Evolutionary conservation across 1,284 basidiomycete genomes (phyloP), one percentile per base, ranked within the genome.

Genomic region (Leccinum subrobustum): DNA sequence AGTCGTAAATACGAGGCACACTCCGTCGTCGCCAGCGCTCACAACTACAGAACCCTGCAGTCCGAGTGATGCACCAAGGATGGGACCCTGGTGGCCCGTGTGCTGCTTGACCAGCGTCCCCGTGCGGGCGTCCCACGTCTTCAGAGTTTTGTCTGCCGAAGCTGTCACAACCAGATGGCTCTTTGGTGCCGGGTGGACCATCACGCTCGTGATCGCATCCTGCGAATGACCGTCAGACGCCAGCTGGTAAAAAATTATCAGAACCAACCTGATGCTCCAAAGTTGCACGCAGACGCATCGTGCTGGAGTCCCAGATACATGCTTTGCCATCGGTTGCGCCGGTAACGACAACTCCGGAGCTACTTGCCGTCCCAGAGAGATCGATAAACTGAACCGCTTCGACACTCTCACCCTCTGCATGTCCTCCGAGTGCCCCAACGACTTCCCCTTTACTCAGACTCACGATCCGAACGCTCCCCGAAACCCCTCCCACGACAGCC

Each of bases 271-370:
- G 80, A 70, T 96, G 94, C 64, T 89, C 81, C 6, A 95, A 78
- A 31, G 92, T 93, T 23, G 88, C 83, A 60, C 95, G 84, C 54
- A 95, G 74, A 62, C 91, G 83, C 80, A 91, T 92, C 12, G 93
- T 94, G 53, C 83, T 83, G 44, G 96, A 81, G 76, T 99, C 96
- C 95, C 95, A 98, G 50, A 98, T 88, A 70, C 92, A 93, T 27
- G 89, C 91, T 74, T 93, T 95, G 0, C 96, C 95, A 72, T 99
- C 97, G 8, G 96, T 98, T 2, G 86, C 95, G 7, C 92, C 95
- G 1, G 92, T 95, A 1, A 95, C 87, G 29, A 91, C 91, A 14
- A 93, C 84, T 11, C 75, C 88, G 52, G 82, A 82, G 6, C 81
- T 87, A 51, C 74, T 78, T 52, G 72, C 81, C 11, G 75, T 81